Evolutionary conservation across 1,284 basidiomycete species (phyloP), one percentile per base, ranked within the genome.

Genomic region (Melampsora americana): DNA sequence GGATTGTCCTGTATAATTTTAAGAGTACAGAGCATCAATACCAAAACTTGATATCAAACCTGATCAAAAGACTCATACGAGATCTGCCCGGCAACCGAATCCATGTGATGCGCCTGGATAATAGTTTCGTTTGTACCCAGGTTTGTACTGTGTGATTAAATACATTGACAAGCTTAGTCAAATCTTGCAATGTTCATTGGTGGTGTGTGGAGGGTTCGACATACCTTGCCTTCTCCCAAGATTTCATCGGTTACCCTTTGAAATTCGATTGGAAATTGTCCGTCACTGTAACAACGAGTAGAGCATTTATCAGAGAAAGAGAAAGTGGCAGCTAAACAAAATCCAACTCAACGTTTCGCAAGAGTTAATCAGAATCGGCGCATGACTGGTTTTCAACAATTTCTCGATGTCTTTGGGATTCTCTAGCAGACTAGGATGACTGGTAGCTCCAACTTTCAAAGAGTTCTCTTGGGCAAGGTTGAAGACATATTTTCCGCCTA

Each of bases 401-500:
- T 67, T 28, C 5, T 44, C 4, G 7, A 68, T 44, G 32, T 75
- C 72, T 18, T 68, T 28, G 1, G 72, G 72, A 26, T 66, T 48
- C 48, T 61, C 12, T 5, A 75, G 23, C 20, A 75, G 61, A 53
- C 72, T 75, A 14, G 72, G 72, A 62, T 75, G 66, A 32, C 23
- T 66, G n/a, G 53, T 68, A 14, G 66, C 50, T 28, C 65, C 72
- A 6, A 75, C 72, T 18, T 68, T 64, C 16, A 75, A 35, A 39
- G 26, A 44, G 28, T 75, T 75, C 16, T 23, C 42, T 14, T 75
- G 32, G 16, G 66, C 64, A 14, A 35, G 53, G 39, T 66, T 7
- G 26, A 68, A 42, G 16, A 75, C 28, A 28, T 75, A 68, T 61
- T 75, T 68, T 9, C 72, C 72, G n/a, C 72, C 72, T 75, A 28